Evolutionary conservation across 495 filamentous ascomycete genomes (phyloP).

Genomic region (Penicillium flavigenum): DNA sequence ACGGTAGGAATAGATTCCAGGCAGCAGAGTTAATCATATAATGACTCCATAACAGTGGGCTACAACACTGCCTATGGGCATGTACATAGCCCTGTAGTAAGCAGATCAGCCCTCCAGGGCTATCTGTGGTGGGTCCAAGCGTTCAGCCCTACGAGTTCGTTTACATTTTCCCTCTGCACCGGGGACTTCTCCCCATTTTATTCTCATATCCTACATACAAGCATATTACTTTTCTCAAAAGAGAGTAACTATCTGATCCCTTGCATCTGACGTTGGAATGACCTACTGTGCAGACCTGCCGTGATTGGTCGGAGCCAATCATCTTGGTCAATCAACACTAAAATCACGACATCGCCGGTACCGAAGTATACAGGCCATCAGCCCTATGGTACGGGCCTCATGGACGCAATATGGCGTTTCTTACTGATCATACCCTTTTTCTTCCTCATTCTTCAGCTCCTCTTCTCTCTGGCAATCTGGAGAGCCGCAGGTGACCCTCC

Average conservation of each 20-base stretch:
- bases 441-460: slow-evolving; percentile 6
- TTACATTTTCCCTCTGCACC: background rate
- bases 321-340: slow-evolving; percentile 1
- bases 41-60: background rate
- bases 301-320: slow-evolving; percentile 2
- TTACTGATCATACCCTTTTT: background rate
- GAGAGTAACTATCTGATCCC: background rate
- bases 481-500: background rate
- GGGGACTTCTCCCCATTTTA: background rate
- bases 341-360: slow-evolving; percentile 13
- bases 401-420: background rate
- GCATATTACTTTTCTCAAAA: background rate
- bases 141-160: background rate
- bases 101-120: background rate
- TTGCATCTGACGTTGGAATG: slow-evolving; percentile 5
- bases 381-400: slow-evolving; percentile 1
- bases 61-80: background rate
- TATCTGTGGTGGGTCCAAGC: background rate
- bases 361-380: background rate
- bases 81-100: background rate
- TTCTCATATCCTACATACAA: background rate
- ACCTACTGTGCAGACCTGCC: background rate
- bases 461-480: slow-evolving; percentile 7
- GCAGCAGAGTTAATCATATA: background rate
- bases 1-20: background rate